Base-by-base conservation (phyloP, 345 rosid species). In the Bruguiera gymnorhiza region DNA sequence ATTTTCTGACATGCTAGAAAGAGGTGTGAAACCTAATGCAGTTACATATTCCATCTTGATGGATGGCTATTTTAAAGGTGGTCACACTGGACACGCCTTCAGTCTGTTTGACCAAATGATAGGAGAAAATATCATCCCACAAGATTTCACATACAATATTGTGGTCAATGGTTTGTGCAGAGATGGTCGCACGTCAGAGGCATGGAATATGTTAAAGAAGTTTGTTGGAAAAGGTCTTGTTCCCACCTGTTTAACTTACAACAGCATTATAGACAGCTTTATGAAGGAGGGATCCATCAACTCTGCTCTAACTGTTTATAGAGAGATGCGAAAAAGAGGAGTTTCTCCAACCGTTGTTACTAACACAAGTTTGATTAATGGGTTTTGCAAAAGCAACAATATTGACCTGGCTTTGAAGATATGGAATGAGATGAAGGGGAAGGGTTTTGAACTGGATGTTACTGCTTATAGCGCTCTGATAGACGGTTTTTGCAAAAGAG, bases 121-220 rank as follows among this genome's bases (percentile, higher is more conserved):
- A 31, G 70, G 68, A 68, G 80, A 76, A 31, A 80, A 82, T 52
- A 71, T 87, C 57, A 71, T 63, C 64, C 90, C 88, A 46, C 78
- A 83, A 6, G 89, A 84, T 70, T 82, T 73, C 74, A 83, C 90
- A 27, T 84, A 69, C 75, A 82, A 89, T 68, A 85, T 72, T 26
- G 39, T 86, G 31, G 85, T 91, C 34, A 81, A 82, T 61, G 96
- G 91, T 36, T 68, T 91, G 73, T 83, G 91, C 82, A 87, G 77
- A 87, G 73, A 61, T 60, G 92, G 94, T 69, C 81, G 76, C 58
- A 75, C 89, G 54, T 78, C 75, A 16, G 85, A 84, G 70, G 93
- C 93, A 60, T 77, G 70, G 74, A 84, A 83, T 26, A 34, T 51
- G 75, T 73, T 93, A 79, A 74, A 65, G 83, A 80, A 68, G 69